phyloP scores from a whole-genome alignment of 495 filamentous ascomycete genomes.

The Penicillium waksmanii region DNA sequence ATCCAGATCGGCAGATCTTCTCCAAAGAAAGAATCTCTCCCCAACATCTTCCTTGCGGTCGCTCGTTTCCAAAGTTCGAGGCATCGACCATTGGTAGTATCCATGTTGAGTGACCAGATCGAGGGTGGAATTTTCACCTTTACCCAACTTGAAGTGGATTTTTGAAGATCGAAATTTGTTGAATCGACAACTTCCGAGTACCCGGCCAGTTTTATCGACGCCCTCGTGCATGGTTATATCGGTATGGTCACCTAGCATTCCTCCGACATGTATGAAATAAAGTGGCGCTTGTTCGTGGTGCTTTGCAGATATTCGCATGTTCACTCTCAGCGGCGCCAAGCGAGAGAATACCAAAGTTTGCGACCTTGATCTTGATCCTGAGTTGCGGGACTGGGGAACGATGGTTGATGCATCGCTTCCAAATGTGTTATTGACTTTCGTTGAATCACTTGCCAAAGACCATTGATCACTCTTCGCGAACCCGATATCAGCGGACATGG shows the following conservation, averaged over 20 bases:
- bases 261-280: neutral
- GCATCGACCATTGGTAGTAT: neutral
- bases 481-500: neutral
- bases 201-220: neutral
- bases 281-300: neutral
- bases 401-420: neutral
- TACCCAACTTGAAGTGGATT: neutral
- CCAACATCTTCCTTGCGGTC: neutral
- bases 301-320: neutral
- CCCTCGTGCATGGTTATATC: neutral
- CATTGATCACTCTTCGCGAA: neutral
- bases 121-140: neutral
- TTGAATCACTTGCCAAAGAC: neutral
- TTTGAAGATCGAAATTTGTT: constrained; percentile 3
- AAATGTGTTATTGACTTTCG: neutral
- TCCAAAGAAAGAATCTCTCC: neutral
- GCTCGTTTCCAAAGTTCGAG: neutral
- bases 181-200: neutral
- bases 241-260: neutral
- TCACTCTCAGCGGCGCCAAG: neutral
- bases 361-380: neutral
- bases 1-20: neutral
- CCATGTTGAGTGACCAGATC: neutral
- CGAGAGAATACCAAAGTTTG: neutral
- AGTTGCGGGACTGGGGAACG: neutral